Base-by-base conservation (phyloP, 768 basidiomycete genomes). In the Termitomyces bulborhizus region DNA sequence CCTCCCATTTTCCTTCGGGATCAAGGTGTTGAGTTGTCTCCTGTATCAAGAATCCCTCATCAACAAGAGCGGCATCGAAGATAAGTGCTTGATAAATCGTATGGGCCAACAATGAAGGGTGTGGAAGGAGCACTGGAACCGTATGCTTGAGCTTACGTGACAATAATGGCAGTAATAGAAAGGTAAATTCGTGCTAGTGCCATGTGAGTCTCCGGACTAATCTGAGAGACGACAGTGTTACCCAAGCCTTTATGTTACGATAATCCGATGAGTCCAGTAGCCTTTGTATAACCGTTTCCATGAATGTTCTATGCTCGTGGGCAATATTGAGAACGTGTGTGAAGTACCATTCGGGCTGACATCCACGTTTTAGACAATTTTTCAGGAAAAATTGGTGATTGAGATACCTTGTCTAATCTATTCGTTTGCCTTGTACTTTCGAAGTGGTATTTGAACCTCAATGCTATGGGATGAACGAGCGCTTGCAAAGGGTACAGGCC, bases 261-360 rank as follows among this genome's bases (percentile, higher is more conserved):
- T 83, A 86, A 29, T 84, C 84, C 13, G 86, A 80, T n/a, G 76
- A 69, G 3, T 78, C 69, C 26, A 97, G 66, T 2, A 98, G 67
- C 29, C 72, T 76, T 67, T 96, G 94, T 18, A 96, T 71, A 43
- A 87, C 74, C 8, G 71, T 71, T 47, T 89, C 84, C 78, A 97
- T 84, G 68, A 98, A 95, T 2, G 76, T 69, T 26, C 82, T 78
- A 57, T 98, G 94, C 54, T 96, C 90, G 61, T 93, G 91, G 12
- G 83, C 79, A 55, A 88, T 81, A 65, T 98, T 95, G 46, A 91
- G 77, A 24, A 98, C 75, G 67, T 98, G 91, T 2, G 93, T 87
- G 66, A 98, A 90, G 64, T 92, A 98, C 92, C 95, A 98, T 68
- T 98, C 97, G 1, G 97, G 96, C 93, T 96, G 40, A 24, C 36